Conservation (phyloP, 495 filamentous ascomycete species). For the Paragyromitra xinjiangensis region DNA sequence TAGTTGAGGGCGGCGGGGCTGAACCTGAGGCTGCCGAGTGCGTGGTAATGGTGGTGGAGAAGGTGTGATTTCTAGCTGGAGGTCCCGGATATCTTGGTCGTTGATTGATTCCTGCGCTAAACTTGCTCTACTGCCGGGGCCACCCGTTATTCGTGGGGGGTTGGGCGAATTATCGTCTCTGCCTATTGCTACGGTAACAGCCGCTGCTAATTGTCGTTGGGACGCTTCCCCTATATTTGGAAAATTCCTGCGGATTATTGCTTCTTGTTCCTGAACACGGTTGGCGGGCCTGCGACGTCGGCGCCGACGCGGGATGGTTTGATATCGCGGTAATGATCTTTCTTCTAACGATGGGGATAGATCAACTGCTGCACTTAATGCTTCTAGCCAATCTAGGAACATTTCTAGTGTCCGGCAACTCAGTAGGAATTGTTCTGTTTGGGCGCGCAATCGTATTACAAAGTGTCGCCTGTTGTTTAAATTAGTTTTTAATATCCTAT, state of each 20-base stretch:
- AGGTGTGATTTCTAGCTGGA: constrained; percentile 33
- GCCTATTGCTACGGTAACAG: constrained; percentile 5
- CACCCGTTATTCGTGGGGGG: neutral
- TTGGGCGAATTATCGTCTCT: neutral
- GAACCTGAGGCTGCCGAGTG: constrained; percentile 16
- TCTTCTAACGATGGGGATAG: constrained; percentile 66
- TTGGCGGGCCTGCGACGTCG: constrained; percentile 57
- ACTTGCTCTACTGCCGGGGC: constrained; percentile 8
- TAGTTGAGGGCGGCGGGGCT: constrained; percentile 50
- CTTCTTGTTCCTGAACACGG: constrained; percentile 52
- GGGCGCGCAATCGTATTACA: constrained; percentile 69
- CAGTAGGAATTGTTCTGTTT: constrained; percentile 72
- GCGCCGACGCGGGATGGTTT: constrained; percentile 64
- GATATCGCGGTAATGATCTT: constrained; percentile 65
- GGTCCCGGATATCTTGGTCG: constrained; percentile 26
- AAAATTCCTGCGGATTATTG: constrained; percentile 52
- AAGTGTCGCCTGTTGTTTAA: constrained; percentile 62
- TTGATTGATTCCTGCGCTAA: constrained; percentile 28
- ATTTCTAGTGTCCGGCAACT: constrained; percentile 65
- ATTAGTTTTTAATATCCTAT: constrained; percentile 11
- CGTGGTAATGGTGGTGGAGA: constrained; percentile 32
- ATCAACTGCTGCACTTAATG: constrained; percentile 65
- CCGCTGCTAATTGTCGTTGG: constrained; percentile 3
- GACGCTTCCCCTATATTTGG: constrained; percentile 35
- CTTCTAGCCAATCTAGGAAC: constrained; percentile 67